Evolutionary conservation across 1,284 basidiomycete genomes (phyloP).

Genomic region (Papiliotrema flavescens): DNA sequence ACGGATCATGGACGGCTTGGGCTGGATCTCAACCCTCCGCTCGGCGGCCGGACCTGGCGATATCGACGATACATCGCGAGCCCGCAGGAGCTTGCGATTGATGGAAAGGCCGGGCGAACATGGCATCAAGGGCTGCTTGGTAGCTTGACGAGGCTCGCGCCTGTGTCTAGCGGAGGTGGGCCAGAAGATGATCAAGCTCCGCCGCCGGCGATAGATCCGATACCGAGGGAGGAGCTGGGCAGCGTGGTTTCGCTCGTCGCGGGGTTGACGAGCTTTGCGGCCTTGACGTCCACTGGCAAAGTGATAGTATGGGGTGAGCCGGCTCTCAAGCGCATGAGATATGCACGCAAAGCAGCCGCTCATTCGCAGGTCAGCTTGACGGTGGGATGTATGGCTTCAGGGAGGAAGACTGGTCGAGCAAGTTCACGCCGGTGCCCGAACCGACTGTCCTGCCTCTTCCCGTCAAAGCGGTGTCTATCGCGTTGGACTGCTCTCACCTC

Average conservation of each 20-base stretch:
- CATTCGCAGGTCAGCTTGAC: constrained; percentile 59
- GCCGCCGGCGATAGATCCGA: no score
- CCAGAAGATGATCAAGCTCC: no score
- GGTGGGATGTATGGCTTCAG: constrained; percentile 43
- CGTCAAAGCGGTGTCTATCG: constrained; percentile 27
- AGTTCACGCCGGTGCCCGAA: constrained; percentile 20
- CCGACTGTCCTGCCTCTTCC: constrained; percentile 40
- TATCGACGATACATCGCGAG: neutral
- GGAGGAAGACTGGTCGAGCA: constrained; percentile 24
- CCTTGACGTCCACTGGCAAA: no score
- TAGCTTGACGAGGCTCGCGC: no score
- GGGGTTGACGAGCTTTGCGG: no score
- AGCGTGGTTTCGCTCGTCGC: no score
- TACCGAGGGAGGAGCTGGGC: no score
- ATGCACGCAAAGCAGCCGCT: neutral
- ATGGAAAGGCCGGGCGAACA: neutral
- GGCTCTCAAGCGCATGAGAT: no score
- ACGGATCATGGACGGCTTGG: neutral
- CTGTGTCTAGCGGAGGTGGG: no score
- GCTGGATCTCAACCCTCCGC: neutral
- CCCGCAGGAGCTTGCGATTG: neutral
- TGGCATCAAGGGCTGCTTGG: no score
- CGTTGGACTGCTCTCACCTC: constrained; percentile 36
- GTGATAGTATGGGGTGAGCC: no score
- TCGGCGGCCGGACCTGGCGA: neutral